These are phyloP conservation scores for Didymella pinodella DNA, from an alignment of 2,329 filamentous ascomycete genomes.

Conservation along the genomic window DNA sequence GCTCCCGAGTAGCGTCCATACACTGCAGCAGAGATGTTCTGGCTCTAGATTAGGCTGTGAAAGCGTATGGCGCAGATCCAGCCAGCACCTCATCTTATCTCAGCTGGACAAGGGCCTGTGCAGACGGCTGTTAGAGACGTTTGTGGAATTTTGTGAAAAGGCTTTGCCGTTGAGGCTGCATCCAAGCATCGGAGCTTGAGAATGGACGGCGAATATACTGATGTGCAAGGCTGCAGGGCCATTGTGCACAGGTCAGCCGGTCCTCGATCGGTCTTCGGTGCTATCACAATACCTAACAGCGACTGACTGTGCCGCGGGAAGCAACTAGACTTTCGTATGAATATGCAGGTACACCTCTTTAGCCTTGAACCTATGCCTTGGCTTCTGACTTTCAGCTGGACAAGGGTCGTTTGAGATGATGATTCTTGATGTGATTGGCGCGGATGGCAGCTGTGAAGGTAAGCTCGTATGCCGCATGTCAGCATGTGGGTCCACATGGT, in stretches of 20 bases:
- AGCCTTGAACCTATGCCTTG: neutral
- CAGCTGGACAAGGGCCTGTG: conserved; percentile 1
- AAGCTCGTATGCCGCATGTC: neutral
- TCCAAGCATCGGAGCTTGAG: neutral
- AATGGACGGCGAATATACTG: neutral
- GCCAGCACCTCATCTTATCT: neutral
- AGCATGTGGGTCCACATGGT: neutral
- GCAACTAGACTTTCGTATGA: neutral
- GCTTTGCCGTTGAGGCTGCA: neutral
- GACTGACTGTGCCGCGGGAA: neutral
- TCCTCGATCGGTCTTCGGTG: neutral
- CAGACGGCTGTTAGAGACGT: no score
- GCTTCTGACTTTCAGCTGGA: neutral
- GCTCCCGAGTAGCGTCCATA: neutral
- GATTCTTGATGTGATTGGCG: neutral
- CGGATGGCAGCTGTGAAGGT: neutral
- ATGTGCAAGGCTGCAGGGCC: neutral
- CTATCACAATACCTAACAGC: neutral
- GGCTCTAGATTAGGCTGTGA: neutral
- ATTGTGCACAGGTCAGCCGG: neutral
- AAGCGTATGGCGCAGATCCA: neutral
- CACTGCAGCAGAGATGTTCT: neutral
- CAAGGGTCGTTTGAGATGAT: neutral
- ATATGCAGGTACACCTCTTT: neutral
- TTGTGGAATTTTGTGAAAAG: neutral